A percentile compares a stretch with the other conserved stretches of the same genome.
Conservation (phyloP, 2,329 filamentous ascomycete genomes). For the Fusarium sterilihyphosum region DNA sequence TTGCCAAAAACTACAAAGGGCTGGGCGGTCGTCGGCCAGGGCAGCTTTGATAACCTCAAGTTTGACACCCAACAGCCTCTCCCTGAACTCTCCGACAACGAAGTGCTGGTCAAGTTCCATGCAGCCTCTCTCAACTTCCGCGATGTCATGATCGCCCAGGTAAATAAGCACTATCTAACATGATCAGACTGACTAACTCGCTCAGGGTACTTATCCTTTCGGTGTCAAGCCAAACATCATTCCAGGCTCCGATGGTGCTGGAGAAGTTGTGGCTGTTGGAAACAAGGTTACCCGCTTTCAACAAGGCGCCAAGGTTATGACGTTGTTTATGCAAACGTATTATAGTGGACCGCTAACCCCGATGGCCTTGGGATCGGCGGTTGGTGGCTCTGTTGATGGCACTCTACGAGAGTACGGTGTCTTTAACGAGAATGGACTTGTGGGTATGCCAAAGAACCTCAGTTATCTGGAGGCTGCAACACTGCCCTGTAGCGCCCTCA, state of each 20-base stretch:
- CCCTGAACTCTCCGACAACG: not conserved
- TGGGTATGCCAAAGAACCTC: not conserved
- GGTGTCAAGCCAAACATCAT: not conserved
- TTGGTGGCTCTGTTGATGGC: not conserved
- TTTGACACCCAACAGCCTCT: not conserved
- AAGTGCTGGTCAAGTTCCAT: not conserved
- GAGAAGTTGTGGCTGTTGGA: not conserved
- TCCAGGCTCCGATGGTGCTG: not conserved
- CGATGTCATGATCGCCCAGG: not conserved
- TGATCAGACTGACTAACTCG: not conserved
- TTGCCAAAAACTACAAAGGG: not conserved
- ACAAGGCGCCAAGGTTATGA: accelerated
- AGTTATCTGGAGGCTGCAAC: not conserved
- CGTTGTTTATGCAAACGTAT: not conserved
- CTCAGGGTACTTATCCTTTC: not conserved
- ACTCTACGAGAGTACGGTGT: not conserved
- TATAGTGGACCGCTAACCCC: not conserved
- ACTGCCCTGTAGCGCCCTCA: not conserved
- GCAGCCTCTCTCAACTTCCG: not conserved
- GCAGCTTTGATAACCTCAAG: not conserved
- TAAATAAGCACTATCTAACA: accelerated
- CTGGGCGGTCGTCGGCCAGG: not conserved
- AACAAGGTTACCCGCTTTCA: not conserved
- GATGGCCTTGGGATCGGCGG: not conserved
- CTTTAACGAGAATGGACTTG: not conserved